Evolutionary conservation across 331 rosid genomes (phyloP).

Genomic region (Acacia pycnantha): DNA sequence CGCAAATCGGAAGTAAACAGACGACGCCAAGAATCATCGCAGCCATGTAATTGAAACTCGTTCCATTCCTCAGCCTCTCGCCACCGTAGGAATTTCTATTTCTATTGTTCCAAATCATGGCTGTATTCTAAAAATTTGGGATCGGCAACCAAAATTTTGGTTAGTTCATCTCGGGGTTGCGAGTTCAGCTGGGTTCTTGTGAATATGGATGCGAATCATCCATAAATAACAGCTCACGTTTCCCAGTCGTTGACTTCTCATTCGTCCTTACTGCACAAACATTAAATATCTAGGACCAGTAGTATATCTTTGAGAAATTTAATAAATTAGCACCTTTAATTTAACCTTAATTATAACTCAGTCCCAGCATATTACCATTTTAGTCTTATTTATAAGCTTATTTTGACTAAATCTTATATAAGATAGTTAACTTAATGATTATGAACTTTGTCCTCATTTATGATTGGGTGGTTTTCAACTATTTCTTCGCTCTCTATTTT

Average conservation of each 20-base stretch:
- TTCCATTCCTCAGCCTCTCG: background rate
- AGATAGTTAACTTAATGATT: too few relatives aligned
- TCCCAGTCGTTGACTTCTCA: background rate
- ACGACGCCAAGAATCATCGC: constrained; percentile 1
- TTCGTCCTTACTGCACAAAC: background rate
- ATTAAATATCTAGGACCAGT: too few relatives aligned
- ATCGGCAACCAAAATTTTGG: constrained; percentile 14
- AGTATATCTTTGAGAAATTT: too few relatives aligned
- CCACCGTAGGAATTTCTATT: constrained; percentile 6
- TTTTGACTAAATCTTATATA: too few relatives aligned
- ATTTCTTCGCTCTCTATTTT: too few relatives aligned
- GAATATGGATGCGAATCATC: background rate
- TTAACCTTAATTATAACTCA: too few relatives aligned
- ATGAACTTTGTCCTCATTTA: too few relatives aligned
- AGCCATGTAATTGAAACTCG: constrained; percentile 23
- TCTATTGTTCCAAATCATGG: constrained; percentile 22
- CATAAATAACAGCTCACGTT: background rate
- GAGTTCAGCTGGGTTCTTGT: background rate
- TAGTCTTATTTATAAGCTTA: too few relatives aligned
- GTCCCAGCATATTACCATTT: too few relatives aligned
- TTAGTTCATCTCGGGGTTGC: background rate
- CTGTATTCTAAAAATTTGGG: background rate
- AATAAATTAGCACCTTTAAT: too few relatives aligned
- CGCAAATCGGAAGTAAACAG: constrained; percentile 34
- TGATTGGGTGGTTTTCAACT: too few relatives aligned